phyloP scores from a whole-genome alignment of 352 stramenopile species.

The Phytophthora sp. region DNA sequence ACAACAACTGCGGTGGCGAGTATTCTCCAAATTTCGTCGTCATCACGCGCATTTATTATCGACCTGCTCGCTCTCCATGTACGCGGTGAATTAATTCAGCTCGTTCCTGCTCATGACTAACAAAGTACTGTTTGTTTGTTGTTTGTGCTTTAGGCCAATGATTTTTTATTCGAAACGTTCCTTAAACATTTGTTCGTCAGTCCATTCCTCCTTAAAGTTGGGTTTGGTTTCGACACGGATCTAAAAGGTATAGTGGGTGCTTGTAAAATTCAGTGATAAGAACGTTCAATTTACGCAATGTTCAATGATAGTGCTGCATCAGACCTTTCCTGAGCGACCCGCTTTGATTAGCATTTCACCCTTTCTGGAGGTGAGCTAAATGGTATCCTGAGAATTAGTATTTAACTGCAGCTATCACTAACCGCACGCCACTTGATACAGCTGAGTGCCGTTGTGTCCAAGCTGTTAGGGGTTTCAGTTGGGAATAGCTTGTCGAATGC shows the following conservation, averaged over 20 bases:
- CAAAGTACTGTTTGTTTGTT: not conserved
- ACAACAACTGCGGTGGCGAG: slow-evolving; percentile 51
- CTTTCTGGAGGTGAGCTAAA: slow-evolving; percentile 52
- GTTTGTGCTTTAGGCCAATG: slow-evolving; percentile 40
- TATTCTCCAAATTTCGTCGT: slow-evolving; percentile 67
- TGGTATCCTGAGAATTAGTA: not conserved
- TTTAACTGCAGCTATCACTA: not conserved
- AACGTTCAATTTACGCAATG: not conserved
- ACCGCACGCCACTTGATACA: slow-evolving; percentile 13
- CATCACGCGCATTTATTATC: slow-evolving; percentile 58
- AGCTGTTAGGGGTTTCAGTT: slow-evolving; percentile 38
- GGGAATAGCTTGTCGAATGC: slow-evolving; percentile 70
- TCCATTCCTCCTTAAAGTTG: slow-evolving; percentile 51
- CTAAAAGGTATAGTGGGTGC: slow-evolving; percentile 54
- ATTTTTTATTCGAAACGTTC: slow-evolving; percentile 57
- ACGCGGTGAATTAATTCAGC: slow-evolving; percentile 18
- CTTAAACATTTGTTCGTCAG: slow-evolving; percentile 47
- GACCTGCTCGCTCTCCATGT: slow-evolving; percentile 66
- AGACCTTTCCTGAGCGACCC: slow-evolving; percentile 67
- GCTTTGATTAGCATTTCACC: slow-evolving; percentile 43
- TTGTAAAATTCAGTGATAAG: not conserved
- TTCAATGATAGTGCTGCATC: slow-evolving; percentile 54
- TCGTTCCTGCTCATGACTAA: not conserved
- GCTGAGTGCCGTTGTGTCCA: slow-evolving; percentile 48
- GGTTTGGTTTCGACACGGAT: slow-evolving; percentile 77